Evolutionary conservation across 169 alveolate genomes (phyloP), one percentile per base, ranked within the genome.

Genomic region (Eimeria zaria): DNA sequence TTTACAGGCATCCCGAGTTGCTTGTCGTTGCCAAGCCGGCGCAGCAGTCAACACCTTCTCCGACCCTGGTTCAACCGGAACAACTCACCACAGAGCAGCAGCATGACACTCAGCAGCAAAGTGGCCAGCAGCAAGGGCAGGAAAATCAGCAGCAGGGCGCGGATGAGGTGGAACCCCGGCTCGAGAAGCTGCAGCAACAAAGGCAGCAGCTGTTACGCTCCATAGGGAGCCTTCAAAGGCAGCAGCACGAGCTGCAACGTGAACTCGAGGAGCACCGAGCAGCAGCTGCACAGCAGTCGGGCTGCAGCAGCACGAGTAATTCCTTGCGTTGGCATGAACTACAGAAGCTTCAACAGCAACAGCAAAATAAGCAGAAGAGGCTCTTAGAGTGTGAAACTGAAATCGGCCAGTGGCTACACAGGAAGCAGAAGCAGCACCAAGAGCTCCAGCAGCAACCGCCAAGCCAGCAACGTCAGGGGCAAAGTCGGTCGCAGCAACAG

Each of bases 171-270:
- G 71, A 41, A 48, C 88, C 89, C 12, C 58, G 80, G 44, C 81
- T 90, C 22, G 89, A 51, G 9, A 78, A 39, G 64, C 62, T 90
- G 95, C 83, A 78, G 73, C 84, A 41, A 36, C 96, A 92, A 62
- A n/a, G 96, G 67, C 81, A 76, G 96, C 84, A 69, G 46, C 41
- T 92, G 71, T 60, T 92, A 84, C 81, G 96, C 30, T 92, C 96
- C 71, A 69, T 92, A 33, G 71, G 89, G 27, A 92, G 96, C 88
- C 71, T 92, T 48, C 81, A 33, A 64, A 39, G 92, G 36, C 95
- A 89, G 58, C 95, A 89, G 76, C 88, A 67, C 22, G 95, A 89
- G 74, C 20, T 89, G 69, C 88, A 71, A 24, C 85, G 88, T 41
- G 95, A 89, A 41, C 88, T 89, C 41, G 95, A 46, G 36, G 95